Evolutionary conservation across 306 rosid species (phyloP), one percentile per base, ranked within the genome.

Genomic region (Cyclanthera cordifolia): DNA sequence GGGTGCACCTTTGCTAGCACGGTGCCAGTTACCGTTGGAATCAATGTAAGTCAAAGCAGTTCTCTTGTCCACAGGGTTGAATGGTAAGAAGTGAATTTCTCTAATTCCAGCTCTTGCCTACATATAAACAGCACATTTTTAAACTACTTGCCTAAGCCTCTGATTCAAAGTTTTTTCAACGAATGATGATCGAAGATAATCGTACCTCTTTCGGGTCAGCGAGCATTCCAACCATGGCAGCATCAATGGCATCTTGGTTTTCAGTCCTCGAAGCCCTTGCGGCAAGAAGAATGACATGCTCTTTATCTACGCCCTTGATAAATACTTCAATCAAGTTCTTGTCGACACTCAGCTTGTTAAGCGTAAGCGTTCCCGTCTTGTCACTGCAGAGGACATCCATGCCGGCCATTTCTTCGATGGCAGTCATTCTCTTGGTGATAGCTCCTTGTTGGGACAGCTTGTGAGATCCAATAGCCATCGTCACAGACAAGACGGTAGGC

Each of bases 321-420:
- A 86, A 93, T 32, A 93, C 96, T 86, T 93, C 98, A 47, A 90
- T 70, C 83, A 93, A 82, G 82, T 75, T 93, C 79, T 48, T 83
- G 71, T 93, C 98, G 50, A 93, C 86, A 72, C 87, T 89, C 37
- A 93, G 85, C 85, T 93, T 93, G 90, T 93, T 93, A 57, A 93
- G 98, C 54, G 98, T 93, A 8, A 93, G 88, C 43, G 98, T 93
- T 53, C 98, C 98, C 0, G 98, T 93, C 82, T 93, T 93, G 80
- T 93, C 98, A 79, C 98, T 93, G 85, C 98, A 93, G 46, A 93
- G 93, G n/a, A 93, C 98, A 75, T 93, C 98, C 98, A 93, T 93
- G 70, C 98, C 98, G 14, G 98, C 98, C 96, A 93, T 72, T 82
- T 93, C 98, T 82, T 93, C 98, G 60, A 93, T 93, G 72, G 98